Evolutionary conservation across 2,329 filamentous ascomycete species (phyloP).

Genomic region (Lachnum nothofagi): DNA sequence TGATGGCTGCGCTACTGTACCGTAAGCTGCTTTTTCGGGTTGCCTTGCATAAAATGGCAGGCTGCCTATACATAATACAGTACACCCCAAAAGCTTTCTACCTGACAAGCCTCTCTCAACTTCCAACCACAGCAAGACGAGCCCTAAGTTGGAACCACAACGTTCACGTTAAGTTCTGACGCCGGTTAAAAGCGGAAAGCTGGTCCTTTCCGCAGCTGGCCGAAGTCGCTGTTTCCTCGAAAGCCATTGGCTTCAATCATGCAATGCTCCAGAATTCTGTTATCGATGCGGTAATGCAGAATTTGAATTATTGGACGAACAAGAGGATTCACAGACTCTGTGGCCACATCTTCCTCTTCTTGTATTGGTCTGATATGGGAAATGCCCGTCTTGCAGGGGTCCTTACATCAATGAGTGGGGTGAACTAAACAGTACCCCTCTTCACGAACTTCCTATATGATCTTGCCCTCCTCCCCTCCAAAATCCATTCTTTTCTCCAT

Average conservation of each 20-base stretch:
- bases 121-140: not conserved
- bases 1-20: too few relatives aligned
- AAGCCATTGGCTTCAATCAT: conserved; percentile 8
- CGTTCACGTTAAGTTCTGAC: not conserved
- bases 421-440: too few relatives aligned
- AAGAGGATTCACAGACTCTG: not conserved
- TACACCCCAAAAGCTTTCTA: not conserved
- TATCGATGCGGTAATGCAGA: not conserved
- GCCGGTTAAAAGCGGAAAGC: conserved; percentile 8
- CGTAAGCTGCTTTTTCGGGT: too few relatives aligned
- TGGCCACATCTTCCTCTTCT: conserved; percentile 6
- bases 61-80: too few relatives aligned
- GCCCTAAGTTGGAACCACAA: not conserved
- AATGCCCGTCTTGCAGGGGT: conserved; percentile 9
- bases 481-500: not conserved
- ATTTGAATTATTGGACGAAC: conserved; percentile 2
- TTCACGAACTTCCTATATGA: too few relatives aligned
- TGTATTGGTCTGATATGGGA: conserved; percentile 11
- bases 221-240: conserved; percentile 13
- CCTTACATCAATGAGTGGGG: conserved; percentile 9
- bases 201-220: not conserved
- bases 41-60: too few relatives aligned
- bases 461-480: not conserved
- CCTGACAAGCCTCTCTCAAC: not conserved
- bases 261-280: conserved; percentile 1